phyloP scores from a whole-genome alignment of 2,329 filamentous ascomycete species.

The Curvularia verruculosa region DNA sequence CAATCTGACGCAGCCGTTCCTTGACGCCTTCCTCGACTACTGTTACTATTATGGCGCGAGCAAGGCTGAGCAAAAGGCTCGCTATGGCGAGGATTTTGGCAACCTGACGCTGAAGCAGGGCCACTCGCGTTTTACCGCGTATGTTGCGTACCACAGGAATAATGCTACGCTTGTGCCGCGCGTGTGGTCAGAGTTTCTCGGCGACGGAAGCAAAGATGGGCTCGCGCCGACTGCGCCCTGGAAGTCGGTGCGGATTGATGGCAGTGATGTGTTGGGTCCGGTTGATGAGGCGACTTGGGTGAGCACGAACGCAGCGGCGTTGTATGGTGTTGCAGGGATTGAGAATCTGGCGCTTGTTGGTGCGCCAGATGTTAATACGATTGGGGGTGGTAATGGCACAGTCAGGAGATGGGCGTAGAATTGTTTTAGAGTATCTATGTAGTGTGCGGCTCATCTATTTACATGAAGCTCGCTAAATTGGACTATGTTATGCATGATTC shows the following conservation, averaged over 20 bases:
- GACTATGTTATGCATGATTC: not conserved
- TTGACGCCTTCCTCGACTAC: conserved; percentile 64
- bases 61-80: conserved; percentile 57
- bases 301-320: conserved; percentile 62
- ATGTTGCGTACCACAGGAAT: conserved; percentile 53
- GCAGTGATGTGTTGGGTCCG: conserved; percentile 54
- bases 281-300: conserved; percentile 65
- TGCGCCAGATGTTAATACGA: conserved; percentile 23
- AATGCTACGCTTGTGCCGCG: conserved; percentile 58
- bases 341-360: conserved; percentile 57
- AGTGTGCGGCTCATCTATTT: not conserved
- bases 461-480: not conserved
- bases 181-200: conserved; percentile 63
- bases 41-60: conserved; percentile 63
- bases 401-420: not conserved
- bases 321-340: conserved; percentile 64
- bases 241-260: conserved; percentile 50
- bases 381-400: conserved; percentile 22
- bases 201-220: conserved; percentile 45
- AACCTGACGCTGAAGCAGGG: conserved; percentile 59
- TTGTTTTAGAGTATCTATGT: not conserved
- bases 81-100: conserved; percentile 60
- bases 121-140: conserved; percentile 65
- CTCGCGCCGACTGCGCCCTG: conserved; percentile 53
- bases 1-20: conserved; percentile 57